Evolutionary conservation across 257 asterid genomes (phyloP).

Genomic region (Fraxinus pennsylvanica): DNA sequence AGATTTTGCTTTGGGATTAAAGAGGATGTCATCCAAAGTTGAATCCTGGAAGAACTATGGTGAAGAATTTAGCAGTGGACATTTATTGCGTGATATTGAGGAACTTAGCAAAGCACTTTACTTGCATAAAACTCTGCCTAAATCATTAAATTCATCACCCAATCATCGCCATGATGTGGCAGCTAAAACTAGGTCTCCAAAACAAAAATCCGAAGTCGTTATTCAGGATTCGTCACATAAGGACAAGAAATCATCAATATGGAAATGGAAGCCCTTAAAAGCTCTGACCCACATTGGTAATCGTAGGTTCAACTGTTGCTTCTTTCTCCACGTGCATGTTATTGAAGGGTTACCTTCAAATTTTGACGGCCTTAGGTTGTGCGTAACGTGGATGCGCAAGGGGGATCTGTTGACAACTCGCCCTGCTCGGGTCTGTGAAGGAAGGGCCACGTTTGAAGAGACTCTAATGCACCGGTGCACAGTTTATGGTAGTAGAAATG

Average conservation of each 20-base stretch:
- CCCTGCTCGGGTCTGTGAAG: conserved; percentile 54
- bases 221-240: conserved; percentile 37
- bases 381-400: conserved; percentile 74
- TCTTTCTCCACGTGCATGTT: conserved; percentile 76
- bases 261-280: conserved; percentile 89
- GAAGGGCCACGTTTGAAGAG: conserved; percentile 73
- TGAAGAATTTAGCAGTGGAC: conserved; percentile 54
- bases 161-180: conserved; percentile 27
- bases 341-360: conserved; percentile 67
- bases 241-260: conserved; percentile 65
- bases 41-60: conserved; percentile 30
- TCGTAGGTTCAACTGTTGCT: conserved; percentile 64
- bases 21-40: conserved; percentile 39
- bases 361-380: conserved; percentile 58
- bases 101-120: conserved; percentile 84
- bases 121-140: conserved; percentile 43
- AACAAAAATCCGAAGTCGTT: conserved; percentile 31
- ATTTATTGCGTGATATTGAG: conserved; percentile 68
- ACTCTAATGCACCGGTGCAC: conserved; percentile 71
- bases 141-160: conserved; percentile 43
- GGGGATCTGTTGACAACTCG: conserved; percentile 48
- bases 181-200: conserved; percentile 28
- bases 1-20: conserved; percentile 22
- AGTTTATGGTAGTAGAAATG: conserved; percentile 55
- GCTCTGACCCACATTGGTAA: conserved; percentile 57